Conservation (phyloP, 345 rosid species). For the Sisymbrium altissimum region DNA sequence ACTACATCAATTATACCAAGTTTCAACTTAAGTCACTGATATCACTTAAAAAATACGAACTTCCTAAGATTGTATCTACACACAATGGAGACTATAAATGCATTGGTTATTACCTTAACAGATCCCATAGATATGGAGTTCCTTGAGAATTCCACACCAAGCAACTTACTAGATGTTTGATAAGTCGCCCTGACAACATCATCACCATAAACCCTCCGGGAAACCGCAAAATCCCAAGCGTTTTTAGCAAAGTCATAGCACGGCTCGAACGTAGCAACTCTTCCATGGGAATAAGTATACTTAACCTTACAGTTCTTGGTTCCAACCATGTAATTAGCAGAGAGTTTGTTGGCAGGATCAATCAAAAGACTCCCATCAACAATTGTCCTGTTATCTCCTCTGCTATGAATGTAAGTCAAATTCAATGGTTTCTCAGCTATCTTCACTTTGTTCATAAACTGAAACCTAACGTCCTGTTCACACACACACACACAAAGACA, state of each 20-base stretch:
- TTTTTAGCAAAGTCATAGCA: conserved; percentile 72
- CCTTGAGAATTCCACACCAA: conserved; percentile 83
- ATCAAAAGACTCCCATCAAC: conserved; percentile 61
- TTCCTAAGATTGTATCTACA: no score
- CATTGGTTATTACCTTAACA: conserved; percentile 54
- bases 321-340: conserved; percentile 72
- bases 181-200: conserved; percentile 72
- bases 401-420: conserved; percentile 71
- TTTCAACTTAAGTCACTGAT: background rate
- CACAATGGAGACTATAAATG: background rate
- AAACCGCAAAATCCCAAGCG: conserved; percentile 79
- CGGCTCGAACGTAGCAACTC: conserved; percentile 70
- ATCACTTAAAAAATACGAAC: no score
- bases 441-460: conserved; percentile 78
- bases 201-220: conserved; percentile 53
- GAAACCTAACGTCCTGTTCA: conserved; percentile 78
- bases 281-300: conserved; percentile 65
- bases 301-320: conserved; percentile 77
- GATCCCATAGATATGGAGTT: conserved; percentile 55
- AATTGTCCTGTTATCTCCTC: conserved; percentile 60
- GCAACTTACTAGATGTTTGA: conserved; percentile 61
- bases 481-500: background rate
- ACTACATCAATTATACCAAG: background rate
- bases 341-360: conserved; percentile 70
- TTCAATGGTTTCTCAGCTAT: conserved; percentile 79